Conservation (phyloP, 768 basidiomycete genomes). For the Suillus bovinus region DNA sequence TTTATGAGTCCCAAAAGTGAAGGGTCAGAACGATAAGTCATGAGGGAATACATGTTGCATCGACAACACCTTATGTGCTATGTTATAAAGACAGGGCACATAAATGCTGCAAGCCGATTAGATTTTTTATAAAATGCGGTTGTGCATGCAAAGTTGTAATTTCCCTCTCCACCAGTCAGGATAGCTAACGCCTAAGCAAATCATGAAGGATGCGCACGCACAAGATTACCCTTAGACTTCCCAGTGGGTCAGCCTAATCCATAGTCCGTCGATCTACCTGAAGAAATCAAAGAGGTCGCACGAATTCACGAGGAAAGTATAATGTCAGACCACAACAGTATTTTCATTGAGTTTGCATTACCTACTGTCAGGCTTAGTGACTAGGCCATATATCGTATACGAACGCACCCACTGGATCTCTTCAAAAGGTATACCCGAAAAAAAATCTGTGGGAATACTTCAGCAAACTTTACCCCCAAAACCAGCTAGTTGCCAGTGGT, state of each 20-base stretch:
- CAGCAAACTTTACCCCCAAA: conserved; percentile 39
- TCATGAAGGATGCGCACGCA: conserved; percentile 31
- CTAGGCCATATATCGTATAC: conserved; percentile 73
- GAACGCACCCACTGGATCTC: conserved; percentile 65
- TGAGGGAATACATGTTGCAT: conserved; percentile 75
- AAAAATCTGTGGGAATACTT: conserved; percentile 43
- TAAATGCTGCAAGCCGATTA: conserved; percentile 43
- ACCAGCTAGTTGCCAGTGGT: conserved; percentile 66
- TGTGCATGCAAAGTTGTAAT: conserved; percentile 68
- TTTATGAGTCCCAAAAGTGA: conserved; percentile 47
- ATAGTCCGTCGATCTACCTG: not conserved
- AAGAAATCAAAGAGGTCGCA: conserved; percentile 30
- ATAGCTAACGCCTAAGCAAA: conserved; percentile 57
- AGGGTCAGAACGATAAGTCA: conserved; percentile 73
- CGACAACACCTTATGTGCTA: not conserved
- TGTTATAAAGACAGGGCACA: not conserved
- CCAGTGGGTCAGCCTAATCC: conserved; percentile 70
- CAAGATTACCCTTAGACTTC: conserved; percentile 71
- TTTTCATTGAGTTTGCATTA: not conserved
- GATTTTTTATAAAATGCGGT: not conserved
- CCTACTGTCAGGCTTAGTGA: conserved; percentile 61
- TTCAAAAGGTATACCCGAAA: conserved; percentile 58
- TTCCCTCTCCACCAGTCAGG: conserved; percentile 75
- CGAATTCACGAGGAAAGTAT: conserved; percentile 73
- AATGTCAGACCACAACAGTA: conserved; percentile 58